Evolutionary conservation across 2,329 filamentous ascomycete species (phyloP).

Genomic region (Alternaria arborescens): DNA sequence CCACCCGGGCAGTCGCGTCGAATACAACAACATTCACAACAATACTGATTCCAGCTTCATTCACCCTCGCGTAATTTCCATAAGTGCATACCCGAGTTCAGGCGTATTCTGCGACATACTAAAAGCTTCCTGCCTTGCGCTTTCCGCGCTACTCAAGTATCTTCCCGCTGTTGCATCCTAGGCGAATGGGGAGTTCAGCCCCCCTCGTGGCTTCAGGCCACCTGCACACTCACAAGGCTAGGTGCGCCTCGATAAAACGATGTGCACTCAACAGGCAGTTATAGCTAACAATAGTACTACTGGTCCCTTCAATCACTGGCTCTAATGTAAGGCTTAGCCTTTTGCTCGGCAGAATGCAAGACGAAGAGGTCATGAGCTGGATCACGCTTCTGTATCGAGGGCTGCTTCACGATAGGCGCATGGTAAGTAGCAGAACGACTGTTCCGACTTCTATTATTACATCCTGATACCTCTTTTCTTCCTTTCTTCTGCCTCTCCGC

Average conservation of each 20-base stretch:
- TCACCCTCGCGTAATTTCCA: neutral
- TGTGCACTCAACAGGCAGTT: constrained; percentile 3
- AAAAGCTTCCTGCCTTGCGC: neutral
- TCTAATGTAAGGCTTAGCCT: neutral
- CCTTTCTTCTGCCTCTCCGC: neutral
- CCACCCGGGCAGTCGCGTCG: neutral
- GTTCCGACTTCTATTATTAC: neutral
- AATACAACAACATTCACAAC: neutral
- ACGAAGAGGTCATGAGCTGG: neutral
- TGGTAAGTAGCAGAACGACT: neutral
- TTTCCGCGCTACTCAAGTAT: neutral
- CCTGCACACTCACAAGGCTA: constrained; percentile 2
- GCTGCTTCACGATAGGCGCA: neutral
- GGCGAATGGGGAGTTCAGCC: neutral
- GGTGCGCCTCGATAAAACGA: constrained; percentile 9
- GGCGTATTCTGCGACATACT: neutral
- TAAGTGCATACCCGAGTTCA: neutral
- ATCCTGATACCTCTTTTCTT: neutral
- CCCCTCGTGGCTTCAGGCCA: neutral
- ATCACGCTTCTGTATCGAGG: neutral
- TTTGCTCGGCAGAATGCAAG: neutral
- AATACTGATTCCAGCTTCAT: neutral
- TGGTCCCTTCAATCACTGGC: neutral
- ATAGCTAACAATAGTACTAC: constrained; percentile 15
- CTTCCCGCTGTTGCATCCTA: neutral